Conservation (phyloP, 2,329 filamentous ascomycete genomes). For the Aspergillus sp. region DNA sequence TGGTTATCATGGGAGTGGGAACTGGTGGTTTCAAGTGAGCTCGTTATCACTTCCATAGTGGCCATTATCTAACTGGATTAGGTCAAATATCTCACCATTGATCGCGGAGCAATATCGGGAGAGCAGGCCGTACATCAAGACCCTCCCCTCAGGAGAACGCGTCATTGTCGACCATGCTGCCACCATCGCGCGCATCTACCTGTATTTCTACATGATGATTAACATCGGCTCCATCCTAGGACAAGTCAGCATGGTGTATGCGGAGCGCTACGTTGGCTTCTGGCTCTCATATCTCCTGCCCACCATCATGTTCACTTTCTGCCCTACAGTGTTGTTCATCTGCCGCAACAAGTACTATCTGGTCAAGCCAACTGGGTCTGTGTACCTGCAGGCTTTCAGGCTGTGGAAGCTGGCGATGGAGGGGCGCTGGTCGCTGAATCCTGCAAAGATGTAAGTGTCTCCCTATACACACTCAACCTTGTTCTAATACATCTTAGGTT, state of each 20-base stretch:
- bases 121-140: slow-evolving; percentile 59
- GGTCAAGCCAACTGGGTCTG: slow-evolving; percentile 69
- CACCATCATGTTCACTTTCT: slow-evolving; percentile 64
- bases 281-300: slow-evolving; percentile 71
- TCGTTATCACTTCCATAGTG: neutral
- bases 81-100: slow-evolving; percentile 70
- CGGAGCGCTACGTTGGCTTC: slow-evolving; percentile 75
- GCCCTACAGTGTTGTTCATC: slow-evolving; percentile 62
- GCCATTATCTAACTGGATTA: slow-evolving; percentile 3
- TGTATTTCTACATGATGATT: slow-evolving; percentile 71
- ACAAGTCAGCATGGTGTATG: slow-evolving; percentile 69
- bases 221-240: slow-evolving; percentile 65
- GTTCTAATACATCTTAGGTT: slow-evolving; percentile 14
- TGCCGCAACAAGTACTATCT: slow-evolving; percentile 65
- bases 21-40: slow-evolving; percentile 73
- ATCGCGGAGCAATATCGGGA: slow-evolving; percentile 70
- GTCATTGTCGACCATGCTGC: slow-evolving; percentile 71
- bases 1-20: slow-evolving; percentile 71
- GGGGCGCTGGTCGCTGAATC: slow-evolving; percentile 64
- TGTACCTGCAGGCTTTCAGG: slow-evolving; percentile 66
- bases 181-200: slow-evolving; percentile 68
- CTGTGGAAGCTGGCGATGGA: slow-evolving; percentile 64
- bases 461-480: neutral
- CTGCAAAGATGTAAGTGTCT: slow-evolving; percentile 54
- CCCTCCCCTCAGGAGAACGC: slow-evolving; percentile 60